phyloP scores from a whole-genome alignment of 1,284 basidiomycete genomes.

The Rhodotorula sp. region DNA sequence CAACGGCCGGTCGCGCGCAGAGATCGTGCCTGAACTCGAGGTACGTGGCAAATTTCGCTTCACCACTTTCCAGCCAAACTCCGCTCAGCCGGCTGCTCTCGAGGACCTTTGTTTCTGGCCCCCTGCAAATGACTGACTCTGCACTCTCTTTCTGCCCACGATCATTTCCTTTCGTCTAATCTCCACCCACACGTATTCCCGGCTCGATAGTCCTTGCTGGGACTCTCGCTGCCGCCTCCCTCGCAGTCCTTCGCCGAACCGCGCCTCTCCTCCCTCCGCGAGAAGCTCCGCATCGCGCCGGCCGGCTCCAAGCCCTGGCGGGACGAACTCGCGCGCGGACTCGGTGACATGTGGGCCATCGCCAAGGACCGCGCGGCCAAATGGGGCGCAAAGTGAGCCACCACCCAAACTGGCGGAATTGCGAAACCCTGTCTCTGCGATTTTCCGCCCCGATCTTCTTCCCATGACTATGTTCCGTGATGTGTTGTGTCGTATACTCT shows the following conservation, averaged over 20 bases:
- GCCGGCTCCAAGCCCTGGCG: conserved; percentile 55
- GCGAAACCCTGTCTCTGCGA: background rate
- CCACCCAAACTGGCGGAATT: too few relatives aligned
- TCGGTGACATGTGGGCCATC: conserved; percentile 71
- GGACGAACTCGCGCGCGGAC: conserved; percentile 66
- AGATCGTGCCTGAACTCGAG: conserved; percentile 77
- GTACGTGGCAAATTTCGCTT: conserved; percentile 4
- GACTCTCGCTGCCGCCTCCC: conserved; percentile 46
- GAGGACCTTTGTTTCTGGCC: background rate
- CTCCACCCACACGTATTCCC: too few relatives aligned
- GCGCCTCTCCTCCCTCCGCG: conserved; percentile 49
- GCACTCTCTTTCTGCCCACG: background rate
- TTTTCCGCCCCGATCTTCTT: too few relatives aligned
- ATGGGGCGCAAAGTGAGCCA: conserved; percentile 18
- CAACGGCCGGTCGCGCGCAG: conserved; percentile 70
- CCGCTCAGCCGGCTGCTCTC: too few relatives aligned
- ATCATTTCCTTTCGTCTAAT: background rate
- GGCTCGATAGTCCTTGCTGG: conserved; percentile 51
- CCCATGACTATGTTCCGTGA: too few relatives aligned
- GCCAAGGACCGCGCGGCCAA: conserved; percentile 60
- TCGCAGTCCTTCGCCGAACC: conserved; percentile 49
- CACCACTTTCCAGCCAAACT: background rate
- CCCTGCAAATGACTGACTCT: background rate
- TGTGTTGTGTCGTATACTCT: too few relatives aligned
- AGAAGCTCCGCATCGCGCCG: conserved; percentile 45